These are phyloP conservation scores for Xylogone sp. DNA, from an alignment of 2,329 filamentous ascomycete species.

Conservation along the genomic window DNA sequence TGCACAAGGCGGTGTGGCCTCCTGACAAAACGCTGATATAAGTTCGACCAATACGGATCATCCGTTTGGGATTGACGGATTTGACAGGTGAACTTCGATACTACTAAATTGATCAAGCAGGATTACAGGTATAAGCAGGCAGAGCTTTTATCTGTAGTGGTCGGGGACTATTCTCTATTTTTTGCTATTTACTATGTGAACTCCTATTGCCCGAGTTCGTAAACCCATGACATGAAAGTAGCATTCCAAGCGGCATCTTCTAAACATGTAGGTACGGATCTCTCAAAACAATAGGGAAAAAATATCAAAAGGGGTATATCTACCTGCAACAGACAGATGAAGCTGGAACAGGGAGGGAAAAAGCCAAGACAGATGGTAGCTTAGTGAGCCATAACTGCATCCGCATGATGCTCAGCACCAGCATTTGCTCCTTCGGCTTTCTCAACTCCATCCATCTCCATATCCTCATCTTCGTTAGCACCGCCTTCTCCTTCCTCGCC, in stretches of 20 bases:
- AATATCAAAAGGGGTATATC: not conserved
- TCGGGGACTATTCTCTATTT: not conserved
- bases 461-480: conserved; percentile 36
- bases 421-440: conserved; percentile 20
- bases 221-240: not conserved
- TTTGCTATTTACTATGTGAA: not conserved
- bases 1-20: no score
- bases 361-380: conserved; percentile 2
- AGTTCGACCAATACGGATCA: no score
- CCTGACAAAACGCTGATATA: no score
- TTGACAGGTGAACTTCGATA: no score
- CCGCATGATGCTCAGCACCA: conserved; percentile 13
- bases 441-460: conserved; percentile 44
- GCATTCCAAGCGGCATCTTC: not conserved
- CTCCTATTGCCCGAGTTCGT: not conserved
- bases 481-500: conserved; percentile 50
- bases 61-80: no score
- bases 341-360: no score
- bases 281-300: not conserved
- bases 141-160: no score
- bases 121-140: no score
- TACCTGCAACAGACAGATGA: not conserved
- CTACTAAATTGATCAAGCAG: no score
- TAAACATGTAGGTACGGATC: not conserved
- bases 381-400: conserved; percentile 29